These are phyloP conservation scores for Naganishia vishniacii DNA, from an alignment of 768 basidiomycete species.

Conservation along the genomic window DNA sequence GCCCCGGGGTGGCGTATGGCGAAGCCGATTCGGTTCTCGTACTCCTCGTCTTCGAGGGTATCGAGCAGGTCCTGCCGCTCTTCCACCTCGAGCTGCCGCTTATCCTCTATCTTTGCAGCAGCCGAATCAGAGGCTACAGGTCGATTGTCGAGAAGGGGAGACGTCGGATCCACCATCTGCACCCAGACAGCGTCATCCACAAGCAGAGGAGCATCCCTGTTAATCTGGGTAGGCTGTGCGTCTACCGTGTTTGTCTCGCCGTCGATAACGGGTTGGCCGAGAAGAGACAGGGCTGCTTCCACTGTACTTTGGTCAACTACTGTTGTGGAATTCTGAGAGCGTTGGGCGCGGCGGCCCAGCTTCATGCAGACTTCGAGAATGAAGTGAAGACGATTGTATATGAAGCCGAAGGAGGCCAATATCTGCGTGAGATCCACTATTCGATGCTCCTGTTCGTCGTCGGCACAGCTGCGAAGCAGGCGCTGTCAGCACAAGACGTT, in stretches of 20 bases:
- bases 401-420: not conserved
- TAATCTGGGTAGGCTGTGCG: not conserved
- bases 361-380: not conserved
- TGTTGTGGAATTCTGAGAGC: not conserved
- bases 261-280: not conserved
- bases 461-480: not conserved
- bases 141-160: not conserved
- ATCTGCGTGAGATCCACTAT: constrained; percentile 6
- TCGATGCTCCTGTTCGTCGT: not conserved
- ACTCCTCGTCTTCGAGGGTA: constrained; percentile 7
- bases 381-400: not conserved
- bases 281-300: not conserved
- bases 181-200: constrained; percentile 1
- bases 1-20: not conserved
- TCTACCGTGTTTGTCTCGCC: not conserved
- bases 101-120: not conserved
- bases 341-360: not conserved
- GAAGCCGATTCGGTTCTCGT: not conserved
- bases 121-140: not conserved
- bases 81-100: not conserved
- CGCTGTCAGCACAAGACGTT: too few relatives aligned
- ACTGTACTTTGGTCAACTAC: not conserved
- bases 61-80: not conserved
- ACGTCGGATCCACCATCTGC: not conserved
- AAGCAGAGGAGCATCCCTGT: too few relatives aligned